Conservation (phyloP, 1,284 basidiomycete species). For the Sporisorium scitamineum region DNA sequence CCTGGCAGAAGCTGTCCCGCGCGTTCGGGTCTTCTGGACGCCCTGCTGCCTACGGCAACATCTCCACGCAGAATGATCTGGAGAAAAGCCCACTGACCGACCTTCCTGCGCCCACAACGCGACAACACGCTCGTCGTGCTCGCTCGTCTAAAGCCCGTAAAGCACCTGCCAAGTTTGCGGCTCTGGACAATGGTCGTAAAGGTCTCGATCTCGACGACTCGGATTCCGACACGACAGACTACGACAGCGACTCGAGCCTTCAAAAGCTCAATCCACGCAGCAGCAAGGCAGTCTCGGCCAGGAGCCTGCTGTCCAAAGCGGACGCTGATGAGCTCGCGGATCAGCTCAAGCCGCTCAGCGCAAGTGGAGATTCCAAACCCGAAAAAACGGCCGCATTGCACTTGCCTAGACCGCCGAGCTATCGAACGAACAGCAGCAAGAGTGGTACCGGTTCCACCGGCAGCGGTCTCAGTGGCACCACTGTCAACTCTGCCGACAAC, state of each 20-base stretch:
- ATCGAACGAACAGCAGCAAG: constrained; percentile 43
- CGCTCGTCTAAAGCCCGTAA: constrained; percentile 24
- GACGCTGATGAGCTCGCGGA: constrained; percentile 29
- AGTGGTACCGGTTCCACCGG: constrained; percentile 12
- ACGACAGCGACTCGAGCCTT: constrained; percentile 44
- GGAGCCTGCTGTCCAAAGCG: constrained; percentile 18
- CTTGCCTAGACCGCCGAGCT: constrained; percentile 42
- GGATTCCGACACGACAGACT: constrained; percentile 42
- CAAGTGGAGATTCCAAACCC: constrained; percentile 19
- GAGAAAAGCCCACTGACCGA: constrained; percentile 39
- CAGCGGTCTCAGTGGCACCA: constrained; percentile 28
- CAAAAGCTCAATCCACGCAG: constrained; percentile 15
- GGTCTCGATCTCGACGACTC: constrained; percentile 30
- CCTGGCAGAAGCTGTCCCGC: constrained; percentile 42
- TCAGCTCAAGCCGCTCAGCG: constrained; percentile 21
- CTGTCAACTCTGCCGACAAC: constrained; percentile 1
- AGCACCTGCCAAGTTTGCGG: constrained; percentile 55
- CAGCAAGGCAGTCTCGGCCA: constrained; percentile 15
- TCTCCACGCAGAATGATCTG: constrained; percentile 19
- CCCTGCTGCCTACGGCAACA: constrained; percentile 56
- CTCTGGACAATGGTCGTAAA: constrained; percentile 27
- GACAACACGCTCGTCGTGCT: constrained; percentile 17
- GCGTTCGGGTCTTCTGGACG: constrained; percentile 21
- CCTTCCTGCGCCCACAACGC: constrained; percentile 13
- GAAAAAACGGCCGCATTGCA: constrained; percentile 14